Percentiles rank a stretch among this genome's conserved stretches.
Conservation (phyloP, 306 rosid genomes). For the Quercus ilex region DNA sequence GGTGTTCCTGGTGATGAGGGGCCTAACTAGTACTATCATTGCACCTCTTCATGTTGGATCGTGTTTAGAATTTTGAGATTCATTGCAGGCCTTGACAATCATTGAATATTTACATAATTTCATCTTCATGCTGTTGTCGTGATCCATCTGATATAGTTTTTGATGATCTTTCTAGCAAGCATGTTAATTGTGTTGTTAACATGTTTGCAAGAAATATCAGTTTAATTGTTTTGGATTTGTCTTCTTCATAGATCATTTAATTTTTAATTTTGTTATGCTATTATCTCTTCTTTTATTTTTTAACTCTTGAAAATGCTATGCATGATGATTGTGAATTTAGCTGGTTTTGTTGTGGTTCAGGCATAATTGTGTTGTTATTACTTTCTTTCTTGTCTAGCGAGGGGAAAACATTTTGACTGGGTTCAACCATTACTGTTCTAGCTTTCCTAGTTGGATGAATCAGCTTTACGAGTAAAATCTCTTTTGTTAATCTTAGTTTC, state of each 20-base stretch:
- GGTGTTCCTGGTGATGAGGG: constrained; percentile 24
- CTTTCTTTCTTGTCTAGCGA: background rate
- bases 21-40: constrained; percentile 10
- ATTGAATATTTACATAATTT: background rate
- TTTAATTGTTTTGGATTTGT: background rate
- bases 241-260: background rate
- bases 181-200: background rate
- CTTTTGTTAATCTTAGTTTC: background rate
- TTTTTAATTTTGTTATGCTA: background rate
- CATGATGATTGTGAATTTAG: background rate
- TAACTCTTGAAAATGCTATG: background rate
- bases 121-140: background rate
- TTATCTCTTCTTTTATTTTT: background rate
- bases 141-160: background rate
- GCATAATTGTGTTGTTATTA: background rate
- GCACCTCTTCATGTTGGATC: background rate
- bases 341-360: background rate
- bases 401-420: background rate
- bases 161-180: background rate
- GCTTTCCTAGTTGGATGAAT: background rate
- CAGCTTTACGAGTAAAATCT: background rate
- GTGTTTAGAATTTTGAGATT: background rate
- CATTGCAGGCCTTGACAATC: background rate
- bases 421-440: background rate
- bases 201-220: background rate